Conservation (phyloP, 257 asterid species). For the Misopates orontium region DNA sequence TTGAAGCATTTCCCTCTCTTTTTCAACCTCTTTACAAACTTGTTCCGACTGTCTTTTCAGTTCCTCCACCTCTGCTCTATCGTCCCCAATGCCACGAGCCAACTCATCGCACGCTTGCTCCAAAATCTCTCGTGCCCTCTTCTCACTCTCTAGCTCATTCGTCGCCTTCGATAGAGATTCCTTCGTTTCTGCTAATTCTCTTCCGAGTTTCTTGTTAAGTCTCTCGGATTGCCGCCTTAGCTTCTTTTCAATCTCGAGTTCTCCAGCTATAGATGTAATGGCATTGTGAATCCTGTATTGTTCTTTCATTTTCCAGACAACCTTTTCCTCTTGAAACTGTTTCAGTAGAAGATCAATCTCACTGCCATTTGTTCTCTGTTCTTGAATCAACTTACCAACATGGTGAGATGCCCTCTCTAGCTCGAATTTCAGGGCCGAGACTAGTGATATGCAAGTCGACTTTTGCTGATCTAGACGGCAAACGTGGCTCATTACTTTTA, state of each 20-base stretch:
- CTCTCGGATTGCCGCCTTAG: conserved; percentile 86
- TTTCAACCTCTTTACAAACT: conserved; percentile 78
- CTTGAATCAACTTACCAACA: conserved; percentile 56
- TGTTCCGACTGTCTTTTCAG: conserved; percentile 63
- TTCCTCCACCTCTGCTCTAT: conserved; percentile 81
- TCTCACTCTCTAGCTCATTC: conserved; percentile 74
- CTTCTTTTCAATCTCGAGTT: conserved; percentile 78
- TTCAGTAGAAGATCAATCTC: conserved; percentile 58
- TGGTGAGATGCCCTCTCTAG: conserved; percentile 59
- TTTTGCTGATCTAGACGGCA: conserved; percentile 53
- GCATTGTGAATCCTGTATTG: conserved; percentile 65
- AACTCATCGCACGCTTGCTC: conserved; percentile 93
- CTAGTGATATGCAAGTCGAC: conserved; percentile 58
- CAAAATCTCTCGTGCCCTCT: conserved; percentile 67
- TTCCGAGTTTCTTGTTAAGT: conserved; percentile 84
- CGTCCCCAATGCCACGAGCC: conserved; percentile 83
- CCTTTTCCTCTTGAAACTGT: conserved; percentile 67
- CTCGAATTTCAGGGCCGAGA: conserved; percentile 73
- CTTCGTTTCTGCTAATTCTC: conserved; percentile 72
- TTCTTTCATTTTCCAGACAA: conserved; percentile 67
- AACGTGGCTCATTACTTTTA: conserved; percentile 60
- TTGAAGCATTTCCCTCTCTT: conserved; percentile 96
- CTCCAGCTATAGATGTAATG: conserved; percentile 53
- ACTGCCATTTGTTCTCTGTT: conserved; percentile 40
- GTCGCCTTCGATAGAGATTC: conserved; percentile 41